These are phyloP conservation scores for Tolypocladium sp. DNA, from an alignment of 2,329 filamentous ascomycete genomes.

Conservation along the genomic window DNA sequence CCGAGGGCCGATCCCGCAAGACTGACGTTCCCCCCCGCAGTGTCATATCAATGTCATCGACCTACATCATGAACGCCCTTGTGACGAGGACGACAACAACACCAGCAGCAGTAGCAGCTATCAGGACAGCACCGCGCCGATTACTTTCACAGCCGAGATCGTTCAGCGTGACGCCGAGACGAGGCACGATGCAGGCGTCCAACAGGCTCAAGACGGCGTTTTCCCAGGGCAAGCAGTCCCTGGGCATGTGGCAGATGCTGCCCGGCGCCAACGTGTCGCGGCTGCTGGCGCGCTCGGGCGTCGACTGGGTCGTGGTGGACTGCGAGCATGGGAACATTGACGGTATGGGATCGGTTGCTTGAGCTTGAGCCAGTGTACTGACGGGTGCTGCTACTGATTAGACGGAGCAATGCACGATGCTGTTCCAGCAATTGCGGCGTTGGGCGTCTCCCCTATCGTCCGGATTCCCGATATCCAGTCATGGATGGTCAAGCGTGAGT, in stretches of 20 bases:
- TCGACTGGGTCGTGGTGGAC: conserved; percentile 58
- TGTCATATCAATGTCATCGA: background rate
- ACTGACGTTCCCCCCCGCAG: background rate
- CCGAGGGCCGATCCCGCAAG: background rate
- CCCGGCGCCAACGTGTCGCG: conserved; percentile 52
- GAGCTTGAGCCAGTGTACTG: background rate
- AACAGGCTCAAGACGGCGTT: conserved; percentile 43
- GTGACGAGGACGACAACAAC: background rate
- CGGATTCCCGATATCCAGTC: conserved; percentile 43
- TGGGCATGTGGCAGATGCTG: conserved; percentile 56
- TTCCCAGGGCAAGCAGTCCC: conserved; percentile 34
- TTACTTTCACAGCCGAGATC: background rate
- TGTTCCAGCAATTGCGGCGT: conserved; percentile 39
- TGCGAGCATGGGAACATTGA: conserved; percentile 45
- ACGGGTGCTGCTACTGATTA: conserved; percentile 6
- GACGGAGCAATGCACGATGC: conserved; percentile 44
- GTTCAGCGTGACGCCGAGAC: background rate
- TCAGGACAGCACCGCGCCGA: background rate
- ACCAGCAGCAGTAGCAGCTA: background rate
- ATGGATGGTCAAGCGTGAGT: conserved; percentile 35
- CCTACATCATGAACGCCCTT: background rate
- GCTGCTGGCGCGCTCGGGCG: conserved; percentile 48
- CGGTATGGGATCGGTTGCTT: conserved; percentile 17
- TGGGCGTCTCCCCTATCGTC: conserved; percentile 32
- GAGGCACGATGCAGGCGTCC: conserved; percentile 29